A percentile compares a stretch with the other conserved stretches of the same genome.
Evolutionary conservation across 2,329 filamentous ascomycete species (phyloP).

Genomic region (Pseudogymnoascus sp.): DNA sequence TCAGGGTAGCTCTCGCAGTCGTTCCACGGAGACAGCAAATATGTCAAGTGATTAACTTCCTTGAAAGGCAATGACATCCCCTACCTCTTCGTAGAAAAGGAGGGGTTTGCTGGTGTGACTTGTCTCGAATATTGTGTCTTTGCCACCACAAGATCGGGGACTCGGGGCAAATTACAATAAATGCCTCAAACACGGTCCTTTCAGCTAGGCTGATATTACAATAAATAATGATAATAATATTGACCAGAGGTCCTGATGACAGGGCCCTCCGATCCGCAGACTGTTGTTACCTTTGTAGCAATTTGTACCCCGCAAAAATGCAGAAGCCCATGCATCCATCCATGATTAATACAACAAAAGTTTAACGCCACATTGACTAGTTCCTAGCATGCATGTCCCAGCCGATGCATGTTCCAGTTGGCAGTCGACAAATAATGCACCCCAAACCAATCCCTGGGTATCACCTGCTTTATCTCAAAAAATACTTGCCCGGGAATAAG

Average conservation of each 20-base stretch:
- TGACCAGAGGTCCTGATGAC: neutral
- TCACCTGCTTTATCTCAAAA: neutral
- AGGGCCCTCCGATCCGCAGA: slow-evolving; percentile 1
- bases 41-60: neutral
- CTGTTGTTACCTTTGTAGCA: slow-evolving; percentile 1
- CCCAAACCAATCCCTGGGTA: slow-evolving; percentile 1
- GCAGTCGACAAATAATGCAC: neutral
- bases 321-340: neutral
- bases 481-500: neutral
- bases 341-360: neutral
- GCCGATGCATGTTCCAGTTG: neutral
- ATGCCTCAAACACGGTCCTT: neutral
- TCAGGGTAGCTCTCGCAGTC: neutral
- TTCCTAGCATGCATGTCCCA: neutral
- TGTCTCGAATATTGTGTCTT: neutral
- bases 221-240: neutral
- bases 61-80: neutral
- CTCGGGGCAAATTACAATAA: neutral
- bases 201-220: neutral
- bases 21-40: neutral
- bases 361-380: neutral
- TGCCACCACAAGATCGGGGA: neutral
- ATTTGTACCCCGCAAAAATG: slow-evolving; percentile 2
- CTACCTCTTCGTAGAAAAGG: neutral
- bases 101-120: neutral